phyloP scores from a whole-genome alignment of 129 eudicot genomes.

The Kitagawia praeruptora region DNA sequence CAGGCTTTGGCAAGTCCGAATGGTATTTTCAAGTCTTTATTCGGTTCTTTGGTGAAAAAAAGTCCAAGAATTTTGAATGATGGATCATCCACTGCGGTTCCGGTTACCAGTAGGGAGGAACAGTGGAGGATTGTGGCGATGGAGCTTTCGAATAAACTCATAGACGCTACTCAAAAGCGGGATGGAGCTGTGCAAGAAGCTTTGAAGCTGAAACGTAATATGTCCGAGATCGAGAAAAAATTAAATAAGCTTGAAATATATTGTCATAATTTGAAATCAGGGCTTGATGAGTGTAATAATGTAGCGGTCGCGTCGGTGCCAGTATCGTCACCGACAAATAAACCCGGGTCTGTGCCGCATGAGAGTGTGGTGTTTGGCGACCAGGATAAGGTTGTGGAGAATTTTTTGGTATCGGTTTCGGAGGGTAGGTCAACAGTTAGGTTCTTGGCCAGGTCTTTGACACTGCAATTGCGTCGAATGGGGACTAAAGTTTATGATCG shows the following conservation, averaged over 20 bases:
- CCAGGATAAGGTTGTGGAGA: conserved; percentile 55
- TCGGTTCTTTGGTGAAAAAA: conserved; percentile 44
- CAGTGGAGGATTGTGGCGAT: conserved; percentile 72
- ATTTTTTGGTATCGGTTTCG: conserved; percentile 58
- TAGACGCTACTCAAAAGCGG: conserved; percentile 60
- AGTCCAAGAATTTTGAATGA: conserved; percentile 52
- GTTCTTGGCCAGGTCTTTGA: conserved; percentile 49
- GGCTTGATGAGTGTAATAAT: conserved; percentile 53
- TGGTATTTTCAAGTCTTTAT: conserved; percentile 57
- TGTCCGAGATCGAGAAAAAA: conserved; percentile 80
- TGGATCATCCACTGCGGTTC: conserved; percentile 21
- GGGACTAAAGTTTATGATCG: conserved; percentile 62
- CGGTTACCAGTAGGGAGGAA: conserved; percentile 35
- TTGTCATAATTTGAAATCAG: conserved; percentile 70
- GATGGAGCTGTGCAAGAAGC: conserved; percentile 84
- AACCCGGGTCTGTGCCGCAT: conserved; percentile 19
- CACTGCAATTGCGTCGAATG: conserved; percentile 55
- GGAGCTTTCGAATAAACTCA: conserved; percentile 73
- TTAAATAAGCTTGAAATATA: conserved; percentile 79
- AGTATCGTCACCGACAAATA: not conserved
- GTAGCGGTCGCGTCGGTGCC: not conserved
- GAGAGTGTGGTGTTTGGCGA: conserved; percentile 32
- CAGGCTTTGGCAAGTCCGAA: conserved; percentile 58
- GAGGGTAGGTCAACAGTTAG: conserved; percentile 64
- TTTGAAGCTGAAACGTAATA: conserved; percentile 55